Evolutionary conservation across 257 asterid genomes (phyloP), one percentile per base, ranked within the genome.

Genomic region (Phtheirospermum japonicum): DNA sequence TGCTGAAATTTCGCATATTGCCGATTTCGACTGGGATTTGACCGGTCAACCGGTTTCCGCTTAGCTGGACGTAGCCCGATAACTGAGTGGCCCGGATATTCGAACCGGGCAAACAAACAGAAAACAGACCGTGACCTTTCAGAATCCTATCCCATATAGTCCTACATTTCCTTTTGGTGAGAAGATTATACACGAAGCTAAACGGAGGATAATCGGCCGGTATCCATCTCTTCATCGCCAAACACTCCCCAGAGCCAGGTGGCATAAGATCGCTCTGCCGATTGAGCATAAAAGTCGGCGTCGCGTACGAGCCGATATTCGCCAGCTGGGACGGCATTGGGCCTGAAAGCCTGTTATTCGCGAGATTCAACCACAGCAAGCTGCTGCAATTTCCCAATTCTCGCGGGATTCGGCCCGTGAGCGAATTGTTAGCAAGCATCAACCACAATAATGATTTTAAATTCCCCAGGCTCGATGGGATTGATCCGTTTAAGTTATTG

Each of bases 151-250:
- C 88, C 97, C 97, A 93, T 6, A 93, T 50, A 46, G 59, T 71
- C 56, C 84, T 63, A 18, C 99, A 93, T 18, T 76, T 83, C 78
- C 85, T 85, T 61, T 86, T 81, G 7, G 92, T 87, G 4, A 87
- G 83, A 23, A 90, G 81, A 3, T 76, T 71, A 37, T 83, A 87
- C 9, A 87, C 83, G 37, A 90, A 90, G 73, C 88, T 83, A 58
- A 90, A 90, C 9, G 97, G 95, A 4, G 90, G 94, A 50, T 85
- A 83, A 73, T 87, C 87, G 8, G 95, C 96, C 12, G 96, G 96
- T 57, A 90, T 79, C 97, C 97, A 90, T 71, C 97, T 76, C 88
- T 6, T 83, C 96, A 90, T 83, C 3, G 89, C 64, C 74, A 75
- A 68, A 63, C 96, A 93, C n/a, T 87, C 97, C 42, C 96, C 94